Evolutionary conservation across 2,329 filamentous ascomycete genomes (phyloP).

Genomic region (Plenodomus biglobosus): DNA sequence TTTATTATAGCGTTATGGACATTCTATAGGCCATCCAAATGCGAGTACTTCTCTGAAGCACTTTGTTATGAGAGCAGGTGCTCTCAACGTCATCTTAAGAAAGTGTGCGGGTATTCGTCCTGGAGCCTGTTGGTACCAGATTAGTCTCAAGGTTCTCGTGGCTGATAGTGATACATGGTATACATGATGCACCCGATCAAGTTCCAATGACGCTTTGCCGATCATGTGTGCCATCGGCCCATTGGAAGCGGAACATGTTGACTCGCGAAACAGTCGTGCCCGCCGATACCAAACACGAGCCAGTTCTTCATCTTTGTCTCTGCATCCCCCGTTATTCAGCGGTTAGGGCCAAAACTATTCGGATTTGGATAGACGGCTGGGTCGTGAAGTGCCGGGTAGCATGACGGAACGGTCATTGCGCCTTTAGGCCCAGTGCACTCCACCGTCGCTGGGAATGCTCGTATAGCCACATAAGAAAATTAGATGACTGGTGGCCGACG

Average conservation of each 20-base stretch:
- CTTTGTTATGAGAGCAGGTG: not conserved
- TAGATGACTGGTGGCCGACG: too few species aligned
- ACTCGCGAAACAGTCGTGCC: constrained; percentile 94
- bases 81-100: constrained; percentile 45
- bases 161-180: constrained; percentile 49
- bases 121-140: constrained; percentile 45
- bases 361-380: constrained; percentile 87
- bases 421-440: constrained; percentile 88
- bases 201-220: constrained; percentile 78
- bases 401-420: constrained; percentile 88
- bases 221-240: constrained; percentile 69
- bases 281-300: constrained; percentile 91
- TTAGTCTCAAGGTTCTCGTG: constrained; percentile 61
- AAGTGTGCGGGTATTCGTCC: constrained; percentile 80
- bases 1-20: too few species aligned
- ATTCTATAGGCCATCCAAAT: too few species aligned
- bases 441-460: constrained; percentile 83
- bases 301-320: constrained; percentile 93
- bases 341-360: constrained; percentile 84
- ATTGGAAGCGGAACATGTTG: constrained; percentile 75
- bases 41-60: too few species aligned
- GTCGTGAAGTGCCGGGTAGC: constrained; percentile 86
- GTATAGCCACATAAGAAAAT: constrained; percentile 71
- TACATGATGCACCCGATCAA: constrained; percentile 87
- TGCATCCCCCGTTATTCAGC: constrained; percentile 86